A percentile compares a stretch with the other conserved stretches of the same genome.
Evolutionary conservation across 2,329 filamentous ascomycete species (phyloP).

Genomic region (Penicillium nordicum): DNA sequence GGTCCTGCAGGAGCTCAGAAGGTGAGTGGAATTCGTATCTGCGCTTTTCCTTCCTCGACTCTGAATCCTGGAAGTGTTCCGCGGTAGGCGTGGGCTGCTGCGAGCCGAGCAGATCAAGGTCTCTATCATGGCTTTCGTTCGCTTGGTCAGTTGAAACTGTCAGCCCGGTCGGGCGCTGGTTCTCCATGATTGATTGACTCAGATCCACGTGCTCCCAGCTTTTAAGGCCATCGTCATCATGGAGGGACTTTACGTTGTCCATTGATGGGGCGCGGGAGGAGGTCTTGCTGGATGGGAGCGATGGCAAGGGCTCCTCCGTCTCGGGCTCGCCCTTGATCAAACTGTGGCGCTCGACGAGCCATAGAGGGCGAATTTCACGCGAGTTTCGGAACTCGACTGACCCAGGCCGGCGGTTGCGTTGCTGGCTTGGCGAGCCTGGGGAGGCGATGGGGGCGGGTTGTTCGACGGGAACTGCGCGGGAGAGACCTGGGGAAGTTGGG

Average conservation of each 20-base stretch:
- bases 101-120: constrained; percentile 55
- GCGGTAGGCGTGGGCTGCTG: constrained; percentile 68
- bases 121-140: constrained; percentile 31
- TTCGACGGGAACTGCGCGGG: constrained; percentile 41
- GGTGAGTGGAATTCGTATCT: constrained; percentile 49
- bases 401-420: constrained; percentile 46
- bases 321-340: constrained; percentile 40
- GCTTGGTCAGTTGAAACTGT: constrained; percentile 35
- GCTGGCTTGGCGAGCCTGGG: constrained; percentile 43
- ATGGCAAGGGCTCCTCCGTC: constrained; percentile 44
- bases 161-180: constrained; percentile 27
- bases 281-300: constrained; percentile 51
- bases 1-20: constrained; percentile 45
- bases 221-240: constrained; percentile 25
- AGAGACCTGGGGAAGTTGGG: constrained; percentile 44
- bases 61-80: constrained; percentile 42
- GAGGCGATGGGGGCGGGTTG: constrained; percentile 33
- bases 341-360: constrained; percentile 68
- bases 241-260: constrained; percentile 37
- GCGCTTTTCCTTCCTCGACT: constrained; percentile 38
- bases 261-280: constrained; percentile 48
- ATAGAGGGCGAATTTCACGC: constrained; percentile 75
- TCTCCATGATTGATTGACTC: constrained; percentile 21
- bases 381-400: constrained; percentile 53
- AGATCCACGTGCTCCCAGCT: constrained; percentile 33